Base-by-base conservation (phyloP, 2,329 filamentous ascomycete genomes). In the Salinomyces thailandicus region DNA sequence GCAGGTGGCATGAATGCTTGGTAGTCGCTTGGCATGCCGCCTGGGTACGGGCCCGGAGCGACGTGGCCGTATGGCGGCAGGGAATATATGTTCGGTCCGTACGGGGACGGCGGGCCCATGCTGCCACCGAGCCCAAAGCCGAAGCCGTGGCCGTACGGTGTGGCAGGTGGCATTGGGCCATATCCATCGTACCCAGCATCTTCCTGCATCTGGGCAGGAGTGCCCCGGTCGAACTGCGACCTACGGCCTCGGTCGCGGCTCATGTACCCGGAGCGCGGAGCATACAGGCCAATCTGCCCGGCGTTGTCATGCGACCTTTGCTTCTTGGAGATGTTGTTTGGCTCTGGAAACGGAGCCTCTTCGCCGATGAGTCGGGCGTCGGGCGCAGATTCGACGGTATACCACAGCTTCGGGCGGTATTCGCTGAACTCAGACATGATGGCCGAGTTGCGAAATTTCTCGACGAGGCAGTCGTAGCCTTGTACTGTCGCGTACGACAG, bases 401-500 rank as follows among this genome's bases (percentile, higher is more conserved):
- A 63, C 59, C 73, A 79, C 59, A 86, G 81, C 70, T 93, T 93
- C 1, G 91, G 91, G 1, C 85, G 79, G 52, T 85, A 93, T 35
- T 81, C 77, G 1, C 76, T 69, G 8, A 78, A 74, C 61, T 96
- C 87, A 1, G 89, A 69, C 85, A 96, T 95, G 18, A 98, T 86
- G 0, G 85, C 89, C 26, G 85, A 94, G 64, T 98, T 98, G 22
- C 91, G 79, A 55, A 98, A 98, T 57, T 96, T 95, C 58, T 93
- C 83, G 5, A 95, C 76, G 0, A 96, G 70, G 45, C 85, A 89
- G 54, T 94, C 86, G 45, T 81, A 81, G 31, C 91, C 91, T 65
- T 98, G 91, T 41, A 94, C 89, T 9, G 87, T 94, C n/a, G 91
- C 91, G 59, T 96, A 98, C 0, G 87, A 94, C 30, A 96, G 77